These are phyloP conservation scores for Collybiopsis confluens DNA, from an alignment of 768 basidiomycete genomes.

Conservation along the genomic window DNA sequence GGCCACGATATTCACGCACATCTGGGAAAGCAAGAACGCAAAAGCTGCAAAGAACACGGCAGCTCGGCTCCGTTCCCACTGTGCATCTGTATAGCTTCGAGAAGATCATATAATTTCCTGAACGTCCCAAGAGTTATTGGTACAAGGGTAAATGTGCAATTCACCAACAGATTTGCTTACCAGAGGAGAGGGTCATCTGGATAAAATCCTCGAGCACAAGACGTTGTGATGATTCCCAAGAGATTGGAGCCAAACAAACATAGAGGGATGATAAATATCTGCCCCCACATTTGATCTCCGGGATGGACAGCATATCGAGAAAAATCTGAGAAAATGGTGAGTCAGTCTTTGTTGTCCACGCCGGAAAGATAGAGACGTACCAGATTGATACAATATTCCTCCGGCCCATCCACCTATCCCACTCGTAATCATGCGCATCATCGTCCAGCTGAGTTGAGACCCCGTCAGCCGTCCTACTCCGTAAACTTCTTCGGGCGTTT, in stretches of 20 bases:
- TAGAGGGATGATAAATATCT: conserved; percentile 26
- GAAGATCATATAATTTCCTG: conserved; percentile 28
- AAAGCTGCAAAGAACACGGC: conserved; percentile 28
- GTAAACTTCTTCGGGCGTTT: conserved; percentile 21
- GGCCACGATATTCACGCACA: conserved; percentile 26
- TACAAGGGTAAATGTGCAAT: neutral
- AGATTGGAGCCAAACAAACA: conserved; percentile 26
- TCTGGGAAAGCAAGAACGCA: conserved; percentile 26
- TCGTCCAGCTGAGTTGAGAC: conserved; percentile 22
- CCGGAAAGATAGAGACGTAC: conserved; percentile 4
- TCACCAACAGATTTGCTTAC: conserved; percentile 10
- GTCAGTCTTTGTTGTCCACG: no score
- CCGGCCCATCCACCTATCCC: conserved; percentile 29
- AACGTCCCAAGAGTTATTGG: neutral
- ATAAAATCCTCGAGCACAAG: conserved; percentile 24
- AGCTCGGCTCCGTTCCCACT: conserved; percentile 23
- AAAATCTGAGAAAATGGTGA: conserved; percentile 19
- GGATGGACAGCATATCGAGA: conserved; percentile 26
- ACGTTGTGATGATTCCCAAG: conserved; percentile 27
- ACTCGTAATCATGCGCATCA: conserved; percentile 27
- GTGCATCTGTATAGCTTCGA: conserved; percentile 25
- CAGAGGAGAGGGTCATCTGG: conserved; percentile 26
- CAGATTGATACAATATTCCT: conserved; percentile 21
- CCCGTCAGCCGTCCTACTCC: conserved; percentile 19
- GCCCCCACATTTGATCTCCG: conserved; percentile 26